A percentile compares a stretch with the other conserved stretches of the same genome.
These are phyloP conservation scores for Chaetomium olivaceum DNA, from an alignment of 2,329 filamentous ascomycete species.

Conservation along the genomic window DNA sequence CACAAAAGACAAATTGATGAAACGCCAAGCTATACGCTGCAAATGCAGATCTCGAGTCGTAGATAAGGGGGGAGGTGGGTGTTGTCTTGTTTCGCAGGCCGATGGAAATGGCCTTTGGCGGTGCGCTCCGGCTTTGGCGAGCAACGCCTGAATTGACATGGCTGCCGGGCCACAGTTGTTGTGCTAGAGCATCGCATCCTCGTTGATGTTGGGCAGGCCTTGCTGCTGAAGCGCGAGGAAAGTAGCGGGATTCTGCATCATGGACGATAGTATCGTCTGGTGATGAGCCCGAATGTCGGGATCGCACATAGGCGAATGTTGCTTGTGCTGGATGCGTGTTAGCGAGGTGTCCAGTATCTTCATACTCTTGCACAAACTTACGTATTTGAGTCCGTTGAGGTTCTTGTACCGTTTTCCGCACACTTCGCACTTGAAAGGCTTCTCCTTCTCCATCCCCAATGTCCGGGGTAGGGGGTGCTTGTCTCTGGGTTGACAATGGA, in stretches of 20 bases:
- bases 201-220: slow-evolving; percentile 46
- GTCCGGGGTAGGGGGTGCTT: slow-evolving; percentile 89
- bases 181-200: slow-evolving; percentile 42
- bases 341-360: not conserved
- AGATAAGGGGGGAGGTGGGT: slow-evolving; percentile 7
- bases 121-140: not conserved
- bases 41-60: slow-evolving; percentile 25
- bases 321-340: slow-evolving; percentile 59
- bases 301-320: slow-evolving; percentile 85
- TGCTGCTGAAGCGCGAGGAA: slow-evolving; percentile 34
- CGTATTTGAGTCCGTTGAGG: slow-evolving; percentile 95
- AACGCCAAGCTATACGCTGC: slow-evolving; percentile 31
- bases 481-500: slow-evolving; percentile 98
- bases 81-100: not conserved
- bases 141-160: not conserved
- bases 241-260: slow-evolving; percentile 36
- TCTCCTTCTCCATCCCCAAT: slow-evolving; percentile 99
- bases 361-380: slow-evolving; percentile 41
- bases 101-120: not conserved
- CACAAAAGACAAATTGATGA: slow-evolving; percentile 17
- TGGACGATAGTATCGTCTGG: slow-evolving; percentile 40
- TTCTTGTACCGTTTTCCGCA: slow-evolving; percentile 99
- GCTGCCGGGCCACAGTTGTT: not conserved
- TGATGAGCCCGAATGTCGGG: slow-evolving; percentile 64
- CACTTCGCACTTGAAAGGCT: slow-evolving; percentile 94